Evolutionary conservation across 2,329 filamentous ascomycete species (phyloP).

Genomic region (Metarhizium humberi): DNA sequence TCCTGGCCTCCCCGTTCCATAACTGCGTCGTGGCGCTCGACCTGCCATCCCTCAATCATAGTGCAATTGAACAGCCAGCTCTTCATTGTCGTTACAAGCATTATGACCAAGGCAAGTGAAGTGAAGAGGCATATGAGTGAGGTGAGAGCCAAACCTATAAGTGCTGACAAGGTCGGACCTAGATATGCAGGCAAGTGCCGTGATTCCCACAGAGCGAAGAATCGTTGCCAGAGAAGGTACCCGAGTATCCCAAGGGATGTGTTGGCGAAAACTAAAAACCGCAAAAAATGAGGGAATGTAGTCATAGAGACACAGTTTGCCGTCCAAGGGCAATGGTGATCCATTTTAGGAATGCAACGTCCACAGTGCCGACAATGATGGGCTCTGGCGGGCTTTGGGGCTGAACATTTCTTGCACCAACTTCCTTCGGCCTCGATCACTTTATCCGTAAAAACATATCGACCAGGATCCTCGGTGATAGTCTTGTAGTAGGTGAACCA

Average conservation of each 20-base stretch:
- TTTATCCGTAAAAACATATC: conserved; percentile 34
- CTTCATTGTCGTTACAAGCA: conserved; percentile 54
- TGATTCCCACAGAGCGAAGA: conserved; percentile 50
- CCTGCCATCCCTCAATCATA: conserved; percentile 74
- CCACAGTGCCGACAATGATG: conserved; percentile 75
- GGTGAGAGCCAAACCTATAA: conserved; percentile 54
- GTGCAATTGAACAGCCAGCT: conserved; percentile 61
- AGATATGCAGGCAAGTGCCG: conserved; percentile 66
- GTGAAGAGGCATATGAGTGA: conserved; percentile 48
- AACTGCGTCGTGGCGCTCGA: conserved; percentile 52
- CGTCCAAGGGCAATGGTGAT: conserved; percentile 84
- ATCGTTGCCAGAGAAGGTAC: conserved; percentile 50
- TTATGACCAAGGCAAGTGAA: conserved; percentile 51
- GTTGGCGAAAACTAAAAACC: conserved; percentile 65
- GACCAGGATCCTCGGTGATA: conserved; percentile 48
- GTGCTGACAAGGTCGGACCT: conserved; percentile 51
- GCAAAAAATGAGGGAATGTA: conserved; percentile 74
- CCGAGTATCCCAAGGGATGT: conserved; percentile 53
- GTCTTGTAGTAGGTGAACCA: conserved; percentile 61
- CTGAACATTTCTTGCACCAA: conserved; percentile 71
- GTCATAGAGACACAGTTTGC: conserved; percentile 73
- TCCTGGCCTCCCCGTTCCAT: conserved; percentile 37
- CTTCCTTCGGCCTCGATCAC: conserved; percentile 26
- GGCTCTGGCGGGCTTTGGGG: conserved; percentile 64
- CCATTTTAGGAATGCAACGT: conserved; percentile 72